Percentiles rank a stretch among this genome's conserved stretches.
Conservation (phyloP, 768 basidiomycete genomes). For the Serendipita indica region DNA sequence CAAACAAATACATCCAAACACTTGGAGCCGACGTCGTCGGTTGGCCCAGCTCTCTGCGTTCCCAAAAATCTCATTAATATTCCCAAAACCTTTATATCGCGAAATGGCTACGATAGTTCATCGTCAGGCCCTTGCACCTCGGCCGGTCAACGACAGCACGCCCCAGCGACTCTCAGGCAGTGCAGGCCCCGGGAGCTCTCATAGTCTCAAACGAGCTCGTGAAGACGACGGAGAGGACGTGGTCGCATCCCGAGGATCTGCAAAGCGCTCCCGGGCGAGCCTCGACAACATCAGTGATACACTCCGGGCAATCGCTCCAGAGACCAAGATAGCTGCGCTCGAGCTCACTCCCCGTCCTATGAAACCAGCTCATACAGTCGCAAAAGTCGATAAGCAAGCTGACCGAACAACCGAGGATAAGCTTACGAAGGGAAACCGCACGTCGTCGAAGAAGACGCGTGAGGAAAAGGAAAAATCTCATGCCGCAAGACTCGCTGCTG, state of each 20-base stretch:
- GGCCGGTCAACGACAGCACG: not conserved
- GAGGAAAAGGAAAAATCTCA: constrained; percentile 17
- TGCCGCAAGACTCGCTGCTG: constrained; percentile 1
- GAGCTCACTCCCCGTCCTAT: not conserved
- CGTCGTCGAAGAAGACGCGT: constrained; percentile 14
- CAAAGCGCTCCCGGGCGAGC: constrained; percentile 13
- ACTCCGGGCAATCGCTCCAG: not conserved
- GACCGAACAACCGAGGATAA: constrained; percentile 8
- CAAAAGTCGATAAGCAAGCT: not conserved
- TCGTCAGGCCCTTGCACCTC: not conserved
- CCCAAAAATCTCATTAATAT: not conserved
- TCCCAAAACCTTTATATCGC: not conserved
- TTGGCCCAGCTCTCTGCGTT: not conserved
- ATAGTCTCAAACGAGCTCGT: constrained; percentile 9
- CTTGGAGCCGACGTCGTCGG: not conserved
- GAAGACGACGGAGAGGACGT: constrained; percentile 12
- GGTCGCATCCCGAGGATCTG: constrained; percentile 7
- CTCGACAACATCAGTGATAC: not conserved
- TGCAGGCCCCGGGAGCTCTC: not conserved
- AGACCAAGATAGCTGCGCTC: constrained; percentile 1
- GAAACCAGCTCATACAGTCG: not conserved
- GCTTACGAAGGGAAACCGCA: constrained; percentile 11
- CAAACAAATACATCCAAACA: no score
- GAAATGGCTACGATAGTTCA: not conserved
- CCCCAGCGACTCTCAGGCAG: not conserved